Evolutionary conservation across 2,329 filamentous ascomycete genomes (phyloP), one percentile per base, ranked within the genome.

Genomic region (Cercospora berteroae): DNA sequence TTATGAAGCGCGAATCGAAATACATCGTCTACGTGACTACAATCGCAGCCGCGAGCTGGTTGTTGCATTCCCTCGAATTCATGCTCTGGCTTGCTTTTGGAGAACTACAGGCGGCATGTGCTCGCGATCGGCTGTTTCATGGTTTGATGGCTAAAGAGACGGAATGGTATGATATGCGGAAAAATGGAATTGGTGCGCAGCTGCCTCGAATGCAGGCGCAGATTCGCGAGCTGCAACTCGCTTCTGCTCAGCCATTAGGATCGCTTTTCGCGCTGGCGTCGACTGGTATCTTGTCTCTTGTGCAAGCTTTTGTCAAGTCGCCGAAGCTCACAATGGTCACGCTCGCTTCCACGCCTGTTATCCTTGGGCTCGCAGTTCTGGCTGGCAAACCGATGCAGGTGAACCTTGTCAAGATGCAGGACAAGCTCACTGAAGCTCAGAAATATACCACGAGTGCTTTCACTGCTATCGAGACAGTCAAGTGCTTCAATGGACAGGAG

Each of bases 311-410:
- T 31, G 90, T 87, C 76, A 90, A 87, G 73, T 95, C 92, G 0
- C 97, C 92, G 92, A 89, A 89, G 69, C 83, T 98, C 16, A 93
- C 94, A 0, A 81, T 97, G 0, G 88, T 96, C 2, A 89, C 94
- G 10, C 81, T 96, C 3, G 86, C 90, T 0, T 90, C 88, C 0
- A 82, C 93, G 0, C 92, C 94, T 0, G 69, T 94, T 1, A 88
- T 91, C 5, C 82, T 86, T 2, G 66, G 87, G 0, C 74, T 89
- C 1, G 83, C 95, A 1, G 83, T 81, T 1, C 79, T 88, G 9
- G 81, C 92, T 1, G 89, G 89, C 2, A 81, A 82, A 2, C 83
- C 82, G 42, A 83, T 95, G 39, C 86, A 90, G 36, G 80, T 85
- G 3, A 88, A 88, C 10, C 89, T 94, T n/a, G 83, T 86, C 69